Evolutionary conservation across 805 yeast species (phyloP), one percentile per base, ranked within the genome.

Genomic region (Candida vartiovaarae): DNA sequence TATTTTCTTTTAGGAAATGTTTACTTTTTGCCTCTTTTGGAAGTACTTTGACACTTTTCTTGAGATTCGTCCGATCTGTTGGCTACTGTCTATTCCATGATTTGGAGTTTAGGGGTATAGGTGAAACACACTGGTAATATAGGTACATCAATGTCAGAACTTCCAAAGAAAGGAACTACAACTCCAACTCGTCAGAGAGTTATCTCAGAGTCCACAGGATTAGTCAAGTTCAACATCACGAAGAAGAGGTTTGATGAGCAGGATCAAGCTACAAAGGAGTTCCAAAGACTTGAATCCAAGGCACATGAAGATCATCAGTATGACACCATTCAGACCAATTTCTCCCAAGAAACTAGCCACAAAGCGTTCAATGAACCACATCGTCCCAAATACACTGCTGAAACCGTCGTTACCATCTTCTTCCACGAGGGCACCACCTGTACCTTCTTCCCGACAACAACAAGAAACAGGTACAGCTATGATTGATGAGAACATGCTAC

Each of bases 181-280:
- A 43, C 49, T 10, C 48, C 49, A n/a, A 35, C 39, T 11, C 42
- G 52, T 34, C 68, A 69, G 43, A 57, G 80, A 45, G 55, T 74
- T 9, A 61, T 72, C 10, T 73, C 79, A 50, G 75, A 71, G 47
- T 62, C 72, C 6, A 75, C 80, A 0, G 81, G 82, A 0, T 54
- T 75, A 32, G 73, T 65, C 15, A 74, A 72, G 48, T 71, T 74
- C 46, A 55, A 54, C 37, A 46, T 57, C 36, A 47, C 50, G 9
- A 40, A 44, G 35, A 45, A 35, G 51, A 35, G 43, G 41, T 46
- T 44, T 34, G 50, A 36, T 34, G 49, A 39, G 46, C 46, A 34
- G 36, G 44, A 33, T 30, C 37, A 26, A 34, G 53, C 44, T 4
- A 54, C 46, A 32, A 36, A 43, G 29, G 45, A 52, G 38, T 51